These are phyloP conservation scores for Fusarium buxicola DNA, from an alignment of 2,329 filamentous ascomycete genomes.

Conservation along the genomic window DNA sequence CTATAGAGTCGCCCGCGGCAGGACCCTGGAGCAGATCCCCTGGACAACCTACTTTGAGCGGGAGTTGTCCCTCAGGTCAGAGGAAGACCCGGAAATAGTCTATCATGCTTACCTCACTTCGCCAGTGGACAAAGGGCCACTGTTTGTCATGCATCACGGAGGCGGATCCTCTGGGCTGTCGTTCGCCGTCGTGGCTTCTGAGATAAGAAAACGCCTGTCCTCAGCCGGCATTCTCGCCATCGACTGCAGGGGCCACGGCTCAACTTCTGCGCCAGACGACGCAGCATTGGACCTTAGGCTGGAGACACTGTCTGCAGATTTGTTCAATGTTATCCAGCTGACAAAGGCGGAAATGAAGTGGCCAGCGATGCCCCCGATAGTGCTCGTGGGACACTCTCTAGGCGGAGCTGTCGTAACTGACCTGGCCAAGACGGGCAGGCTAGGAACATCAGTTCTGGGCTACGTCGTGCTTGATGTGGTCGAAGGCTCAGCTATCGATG, in stretches of 20 bases:
- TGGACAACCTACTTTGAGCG: slow-evolving; percentile 95
- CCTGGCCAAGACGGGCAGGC: slow-evolving; percentile 73
- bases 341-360: slow-evolving; percentile 78
- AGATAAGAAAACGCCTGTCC: slow-evolving; percentile 82
- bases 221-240: slow-evolving; percentile 84
- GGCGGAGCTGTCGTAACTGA: slow-evolving; percentile 93
- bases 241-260: slow-evolving; percentile 89
- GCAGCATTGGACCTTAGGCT: slow-evolving; percentile 74
- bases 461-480: slow-evolving; percentile 96
- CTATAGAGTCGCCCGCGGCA: slow-evolving; percentile 60
- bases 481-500: slow-evolving; percentile 95
- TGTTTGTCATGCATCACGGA: slow-evolving; percentile 95
- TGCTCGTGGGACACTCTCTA: slow-evolving; percentile 92
- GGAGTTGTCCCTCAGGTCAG: slow-evolving; percentile 78
- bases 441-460: slow-evolving; percentile 79
- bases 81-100: slow-evolving; percentile 61
- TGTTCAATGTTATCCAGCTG: slow-evolving; percentile 75
- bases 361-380: slow-evolving; percentile 76
- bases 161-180: slow-evolving; percentile 93
- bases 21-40: slow-evolving; percentile 73
- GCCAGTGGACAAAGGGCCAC: slow-evolving; percentile 77
- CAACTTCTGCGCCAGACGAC: slow-evolving; percentile 64
- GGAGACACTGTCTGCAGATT: slow-evolving; percentile 77
- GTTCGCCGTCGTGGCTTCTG: slow-evolving; percentile 83
- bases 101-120: slow-evolving; percentile 92